These are phyloP conservation scores for Quercus parvula DNA, from an alignment of 306 rosid species.

Conservation along the genomic window DNA sequence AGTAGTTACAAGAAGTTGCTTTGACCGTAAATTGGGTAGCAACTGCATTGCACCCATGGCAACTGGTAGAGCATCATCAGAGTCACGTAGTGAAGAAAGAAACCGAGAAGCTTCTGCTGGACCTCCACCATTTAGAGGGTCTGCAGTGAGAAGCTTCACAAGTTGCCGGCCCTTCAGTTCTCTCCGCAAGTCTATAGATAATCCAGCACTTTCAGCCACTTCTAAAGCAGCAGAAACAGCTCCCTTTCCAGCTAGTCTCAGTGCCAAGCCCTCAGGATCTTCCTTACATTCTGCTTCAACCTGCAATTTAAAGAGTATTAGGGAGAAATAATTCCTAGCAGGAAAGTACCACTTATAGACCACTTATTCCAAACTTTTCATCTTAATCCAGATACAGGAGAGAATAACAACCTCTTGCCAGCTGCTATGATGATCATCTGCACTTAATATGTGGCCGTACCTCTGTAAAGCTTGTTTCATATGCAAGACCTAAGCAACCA, in stretches of 20 bases:
- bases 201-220: constrained; percentile 97
- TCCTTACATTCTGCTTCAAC: constrained; percentile 96
- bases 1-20: constrained; percentile 88
- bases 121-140: constrained; percentile 97
- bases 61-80: constrained; percentile 96
- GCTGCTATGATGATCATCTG: constrained; percentile 83
- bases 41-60: constrained; percentile 99
- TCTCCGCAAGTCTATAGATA: constrained; percentile 87
- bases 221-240: constrained; percentile 97
- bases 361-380: constrained; percentile 1
- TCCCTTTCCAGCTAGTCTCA: constrained; percentile 93
- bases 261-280: constrained; percentile 99
- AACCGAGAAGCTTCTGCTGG: constrained; percentile 99
- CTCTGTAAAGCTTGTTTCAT: constrained; percentile 88
- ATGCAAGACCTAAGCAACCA: constrained; percentile 64
- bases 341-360: background rate
- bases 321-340: constrained; percentile 1
- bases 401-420: constrained; percentile 86
- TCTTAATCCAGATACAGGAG: constrained; percentile 10
- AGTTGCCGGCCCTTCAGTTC: constrained; percentile 97
- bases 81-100: constrained; percentile 90
- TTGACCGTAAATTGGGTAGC: constrained; percentile 90
- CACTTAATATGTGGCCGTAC: constrained; percentile 80
- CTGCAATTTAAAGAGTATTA: constrained; percentile 38
- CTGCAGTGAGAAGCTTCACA: constrained; percentile 97